Base-by-base conservation (phyloP, 768 basidiomycete species). In the Boletus sp. region DNA sequence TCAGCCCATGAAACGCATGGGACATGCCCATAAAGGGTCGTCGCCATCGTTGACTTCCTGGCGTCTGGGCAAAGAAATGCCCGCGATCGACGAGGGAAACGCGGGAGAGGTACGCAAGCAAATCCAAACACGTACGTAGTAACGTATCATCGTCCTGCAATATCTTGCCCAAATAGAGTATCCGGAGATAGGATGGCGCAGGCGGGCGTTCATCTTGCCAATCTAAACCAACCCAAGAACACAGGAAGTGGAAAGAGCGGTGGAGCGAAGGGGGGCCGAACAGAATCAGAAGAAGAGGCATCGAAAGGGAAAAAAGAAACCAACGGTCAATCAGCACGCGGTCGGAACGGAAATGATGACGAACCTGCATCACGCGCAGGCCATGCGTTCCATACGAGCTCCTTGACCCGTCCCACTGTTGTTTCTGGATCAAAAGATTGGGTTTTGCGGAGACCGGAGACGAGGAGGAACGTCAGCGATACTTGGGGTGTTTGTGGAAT, bases 111-210 rank as follows among this genome's bases (percentile, higher is more conserved):
- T 17, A 37, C 19, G 19, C 17, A 27, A n/a, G 7, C 7, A 17
- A 32, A 5, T 14, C 7, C 15, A 27, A 27, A 49, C 4, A 74
- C 84, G 63, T 59, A 89, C 88, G 80, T 17, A 76, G 68, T 15
- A 92, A 75, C 2, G 85, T 87, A 51, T 91, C 89, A 30, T 92
- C 90, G 63, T 92, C 90, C 64, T 90, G 88, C n/a, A 90, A 70
- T 66, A 92, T 85, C 69, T 83, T 84, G 35, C 90, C 90, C 6
- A 90, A 73, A 67, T 91, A 85, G 1, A 91, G 74, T 35, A 92
- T 79, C 19, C 90, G 81, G 53, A 90, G 75, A 74, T 85, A 88
- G 5, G 85, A 84, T 0, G 90, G 90, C 15, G 85, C 84, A 3
- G 87, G 86, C 3, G 90, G 88, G 11, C 84, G 82, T 53, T 88